Evolutionary conservation across 805 yeast genomes (phyloP), one percentile per base, ranked within the genome.

Genomic region (Cyberlindnera euphorbiae): DNA sequence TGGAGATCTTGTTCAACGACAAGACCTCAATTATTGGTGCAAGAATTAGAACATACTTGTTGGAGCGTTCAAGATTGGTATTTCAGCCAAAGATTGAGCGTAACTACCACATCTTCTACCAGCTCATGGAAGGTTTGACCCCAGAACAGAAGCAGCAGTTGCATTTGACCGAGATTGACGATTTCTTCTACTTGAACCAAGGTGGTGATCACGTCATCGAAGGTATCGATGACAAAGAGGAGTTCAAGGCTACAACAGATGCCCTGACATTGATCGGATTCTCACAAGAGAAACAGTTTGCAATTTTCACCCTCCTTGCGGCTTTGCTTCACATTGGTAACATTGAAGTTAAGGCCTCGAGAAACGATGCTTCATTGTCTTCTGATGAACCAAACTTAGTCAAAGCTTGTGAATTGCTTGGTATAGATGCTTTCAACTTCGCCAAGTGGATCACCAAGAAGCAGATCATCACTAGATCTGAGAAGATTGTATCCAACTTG

Each of bases 51-150:
- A 90, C 97, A 0, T 90, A 89, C 59, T 66, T 90, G 49, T 73
- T 90, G 51, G 98, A 90, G 63, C 79, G 98, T 49, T 87, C 96
- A 25, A 77, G 98, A 59, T 71, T 90, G 49, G 97, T 90, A 4
- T 89, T 86, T 61, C 98, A 90, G 63, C 97, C 96, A 2, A 57
- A 69, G 6, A 65, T 72, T n/a, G 98, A 90, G 64, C 78, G 98
- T 59, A 90, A 90, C 60, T 90, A 90, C 62, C 97, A 90, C 58
- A 87, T 90, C 30, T 90, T 90, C 57, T 90, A 90, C 62, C 98
- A 90, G 63, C 58, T 90, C 46, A 64, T 89, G 50, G 75, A 77
- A 15, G 98, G 97, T 39, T 64, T 82, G 53, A 58, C 70, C 21
- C 45, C 51, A 4, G 67, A 69, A 4, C 73, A 75, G 35, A 82